Conservation (phyloP, 2,329 filamentous ascomycete species). For the Fusarium tjaetaba region DNA sequence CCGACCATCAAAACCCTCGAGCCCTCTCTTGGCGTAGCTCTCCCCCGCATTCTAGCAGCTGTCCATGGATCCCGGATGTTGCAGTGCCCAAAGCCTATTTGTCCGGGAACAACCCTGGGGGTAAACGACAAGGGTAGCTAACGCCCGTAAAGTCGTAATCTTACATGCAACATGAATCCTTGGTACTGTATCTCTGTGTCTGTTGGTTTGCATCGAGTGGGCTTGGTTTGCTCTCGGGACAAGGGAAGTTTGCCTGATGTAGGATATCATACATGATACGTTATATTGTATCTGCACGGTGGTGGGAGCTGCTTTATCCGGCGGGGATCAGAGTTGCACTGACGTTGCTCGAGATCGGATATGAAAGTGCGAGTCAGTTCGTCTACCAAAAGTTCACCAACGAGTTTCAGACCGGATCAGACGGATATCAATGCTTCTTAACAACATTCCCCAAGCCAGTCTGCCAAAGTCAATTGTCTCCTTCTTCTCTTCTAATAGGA, state of each 20-base stretch:
- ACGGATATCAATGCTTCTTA: not conserved
- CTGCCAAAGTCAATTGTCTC: not conserved
- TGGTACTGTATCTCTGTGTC: slow-evolving; percentile 2
- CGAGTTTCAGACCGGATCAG: not conserved
- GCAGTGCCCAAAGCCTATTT: slow-evolving; percentile 18
- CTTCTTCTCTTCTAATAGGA: not conserved
- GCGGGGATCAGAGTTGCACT: slow-evolving; percentile 18
- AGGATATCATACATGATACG: slow-evolving; percentile 5
- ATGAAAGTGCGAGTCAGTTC: slow-evolving; percentile 4
- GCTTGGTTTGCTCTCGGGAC: slow-evolving; percentile 19
- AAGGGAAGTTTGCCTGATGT: slow-evolving; percentile 32
- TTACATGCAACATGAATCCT: slow-evolving; percentile 21
- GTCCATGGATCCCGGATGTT: slow-evolving; percentile 2
- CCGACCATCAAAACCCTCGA: not conserved
- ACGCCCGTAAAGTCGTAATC: slow-evolving; percentile 35
- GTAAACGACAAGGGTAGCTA: slow-evolving; percentile 5
- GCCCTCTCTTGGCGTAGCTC: slow-evolving; percentile 5
- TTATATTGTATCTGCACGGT: not conserved
- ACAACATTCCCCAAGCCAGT: not conserved
- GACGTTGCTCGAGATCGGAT: not conserved
- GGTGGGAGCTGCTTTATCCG: slow-evolving; percentile 31
- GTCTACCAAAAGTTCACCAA: not conserved
- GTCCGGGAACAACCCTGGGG: slow-evolving; percentile 13
- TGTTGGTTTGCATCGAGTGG: not conserved
- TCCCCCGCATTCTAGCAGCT: slow-evolving; percentile 32